Evolutionary conservation across 2,329 filamentous ascomycete species (phyloP).

Genomic region (Cadophora sp.): DNA sequence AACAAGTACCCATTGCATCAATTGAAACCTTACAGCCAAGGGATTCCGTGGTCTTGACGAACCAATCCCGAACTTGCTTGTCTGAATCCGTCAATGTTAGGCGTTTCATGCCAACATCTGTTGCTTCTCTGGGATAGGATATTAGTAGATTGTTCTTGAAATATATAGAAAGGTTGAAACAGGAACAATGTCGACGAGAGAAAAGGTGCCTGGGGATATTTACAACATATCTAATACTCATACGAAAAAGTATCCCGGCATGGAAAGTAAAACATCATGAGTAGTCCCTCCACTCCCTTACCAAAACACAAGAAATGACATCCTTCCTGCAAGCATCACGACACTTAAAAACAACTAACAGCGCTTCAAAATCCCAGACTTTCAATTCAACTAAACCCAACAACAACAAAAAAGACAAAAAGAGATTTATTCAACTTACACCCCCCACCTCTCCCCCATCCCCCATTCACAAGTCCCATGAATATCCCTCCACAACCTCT

Average conservation of each 20-base stretch:
- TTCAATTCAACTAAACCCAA: background rate
- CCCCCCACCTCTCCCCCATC: conserved; percentile 69
- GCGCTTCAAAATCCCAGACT: background rate
- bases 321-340: background rate
- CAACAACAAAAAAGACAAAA: background rate
- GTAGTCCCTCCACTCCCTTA: background rate
- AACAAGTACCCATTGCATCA: conserved; percentile 69
- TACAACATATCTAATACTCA: background rate
- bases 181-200: too few relatives aligned
- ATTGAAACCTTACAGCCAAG: conserved; percentile 72
- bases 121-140: conserved; percentile 51
- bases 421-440: conserved; percentile 59
- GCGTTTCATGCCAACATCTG: conserved; percentile 79
- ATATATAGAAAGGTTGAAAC: background rate
- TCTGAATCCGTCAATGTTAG: conserved; percentile 75
- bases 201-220: too few relatives aligned
- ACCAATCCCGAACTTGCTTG: conserved; percentile 77
- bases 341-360: background rate
- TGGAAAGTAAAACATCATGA: background rate
- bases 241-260: background rate
- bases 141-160: background rate
- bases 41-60: conserved; percentile 65
- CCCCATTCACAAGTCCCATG: conserved; percentile 74
- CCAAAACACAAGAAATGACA: too few relatives aligned
- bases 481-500: conserved; percentile 66